These are phyloP conservation scores for Aspergillus floridensis DNA, from an alignment of 2,329 filamentous ascomycete species.

Conservation along the genomic window DNA sequence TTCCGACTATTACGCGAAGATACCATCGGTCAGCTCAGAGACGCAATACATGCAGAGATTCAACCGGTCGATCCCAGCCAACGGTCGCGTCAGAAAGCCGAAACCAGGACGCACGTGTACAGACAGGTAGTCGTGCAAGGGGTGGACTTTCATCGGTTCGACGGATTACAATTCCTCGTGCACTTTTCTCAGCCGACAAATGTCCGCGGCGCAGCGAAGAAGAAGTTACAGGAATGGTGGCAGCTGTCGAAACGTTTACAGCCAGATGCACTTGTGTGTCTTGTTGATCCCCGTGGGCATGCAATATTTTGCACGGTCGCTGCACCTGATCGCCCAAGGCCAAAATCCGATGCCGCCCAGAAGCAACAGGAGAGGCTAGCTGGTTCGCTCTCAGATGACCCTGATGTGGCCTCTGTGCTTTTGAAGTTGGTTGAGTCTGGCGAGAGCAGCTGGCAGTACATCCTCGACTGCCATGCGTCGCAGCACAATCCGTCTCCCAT, in stretches of 20 bases:
- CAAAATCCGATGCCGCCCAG: conserved; percentile 1
- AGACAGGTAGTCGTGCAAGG: background rate
- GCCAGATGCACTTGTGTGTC: conserved; percentile 29
- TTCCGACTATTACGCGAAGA: conserved; percentile 41
- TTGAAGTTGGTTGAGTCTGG: conserved; percentile 28
- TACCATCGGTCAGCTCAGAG: conserved; percentile 31
- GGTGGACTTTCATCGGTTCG: conserved; percentile 18
- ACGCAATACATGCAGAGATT: conserved; percentile 26
- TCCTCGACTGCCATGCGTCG: conserved; percentile 16
- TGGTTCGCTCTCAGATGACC: conserved; percentile 25
- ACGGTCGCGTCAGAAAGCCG: conserved; percentile 6
- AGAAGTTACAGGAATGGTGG: conserved; percentile 29
- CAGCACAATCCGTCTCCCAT: conserved; percentile 9
- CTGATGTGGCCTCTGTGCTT: conserved; percentile 27
- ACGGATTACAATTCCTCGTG: conserved; percentile 22
- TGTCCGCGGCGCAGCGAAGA: conserved; percentile 6
- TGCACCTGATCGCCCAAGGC: conserved; percentile 13
- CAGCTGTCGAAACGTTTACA: conserved; percentile 29
- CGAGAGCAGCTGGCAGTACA: conserved; percentile 22
- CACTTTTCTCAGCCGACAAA: conserved; percentile 25
- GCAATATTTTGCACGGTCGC: conserved; percentile 28
- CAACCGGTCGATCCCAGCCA: background rate
- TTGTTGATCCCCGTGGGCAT: conserved; percentile 19
- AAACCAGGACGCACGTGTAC: conserved; percentile 9
- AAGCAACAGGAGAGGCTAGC: background rate